These are phyloP conservation scores for Alternaria atra DNA, from an alignment of 2,329 filamentous ascomycete species.

Conservation along the genomic window DNA sequence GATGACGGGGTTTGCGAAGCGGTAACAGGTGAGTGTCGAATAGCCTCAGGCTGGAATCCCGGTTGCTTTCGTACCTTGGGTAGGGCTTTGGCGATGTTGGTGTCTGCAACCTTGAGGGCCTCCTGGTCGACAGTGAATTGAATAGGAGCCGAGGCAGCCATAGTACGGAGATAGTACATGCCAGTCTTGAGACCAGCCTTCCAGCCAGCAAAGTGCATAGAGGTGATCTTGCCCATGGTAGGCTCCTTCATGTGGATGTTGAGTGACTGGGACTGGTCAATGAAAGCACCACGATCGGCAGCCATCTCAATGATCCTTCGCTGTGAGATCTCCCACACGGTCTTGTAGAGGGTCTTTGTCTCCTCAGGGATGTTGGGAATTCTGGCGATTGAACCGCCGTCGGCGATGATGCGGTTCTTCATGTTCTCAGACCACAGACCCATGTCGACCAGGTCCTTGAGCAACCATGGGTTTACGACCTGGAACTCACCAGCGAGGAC, in stretches of 20 bases:
- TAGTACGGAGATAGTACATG: constrained; percentile 99
- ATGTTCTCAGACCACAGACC: constrained; percentile 99
- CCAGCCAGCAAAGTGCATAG: constrained; percentile 99
- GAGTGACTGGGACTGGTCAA: constrained; percentile 97
- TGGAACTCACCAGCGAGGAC: constrained; percentile 99
- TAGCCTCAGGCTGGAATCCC: constrained; percentile 29
- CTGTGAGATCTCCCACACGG: constrained; percentile 99
- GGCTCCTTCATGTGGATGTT: constrained; percentile 99
- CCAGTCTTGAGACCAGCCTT: constrained; percentile 99
- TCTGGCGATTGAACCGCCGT: constrained; percentile 94
- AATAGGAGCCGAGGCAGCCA: constrained; percentile 94
- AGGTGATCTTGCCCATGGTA: constrained; percentile 99
- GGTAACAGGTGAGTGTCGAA: constrained; percentile 27
- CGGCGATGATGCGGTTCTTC: constrained; percentile 99
- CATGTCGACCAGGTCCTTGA: constrained; percentile 97
- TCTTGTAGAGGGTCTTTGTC: constrained; percentile 98
- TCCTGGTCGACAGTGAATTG: constrained; percentile 99
- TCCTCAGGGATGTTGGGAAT: constrained; percentile 96
- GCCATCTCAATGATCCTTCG: constrained; percentile 96
- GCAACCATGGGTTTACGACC: constrained; percentile 97
- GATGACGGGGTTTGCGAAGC: constrained; percentile 64
- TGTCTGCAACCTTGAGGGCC: constrained; percentile 86
- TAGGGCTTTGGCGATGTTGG: constrained; percentile 73
- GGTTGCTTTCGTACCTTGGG: constrained; percentile 71
- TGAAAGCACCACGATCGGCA: constrained; percentile 96